phyloP scores from a whole-genome alignment of 352 stramenopile genomes.

The Saprolegnia parasitica region DNA sequence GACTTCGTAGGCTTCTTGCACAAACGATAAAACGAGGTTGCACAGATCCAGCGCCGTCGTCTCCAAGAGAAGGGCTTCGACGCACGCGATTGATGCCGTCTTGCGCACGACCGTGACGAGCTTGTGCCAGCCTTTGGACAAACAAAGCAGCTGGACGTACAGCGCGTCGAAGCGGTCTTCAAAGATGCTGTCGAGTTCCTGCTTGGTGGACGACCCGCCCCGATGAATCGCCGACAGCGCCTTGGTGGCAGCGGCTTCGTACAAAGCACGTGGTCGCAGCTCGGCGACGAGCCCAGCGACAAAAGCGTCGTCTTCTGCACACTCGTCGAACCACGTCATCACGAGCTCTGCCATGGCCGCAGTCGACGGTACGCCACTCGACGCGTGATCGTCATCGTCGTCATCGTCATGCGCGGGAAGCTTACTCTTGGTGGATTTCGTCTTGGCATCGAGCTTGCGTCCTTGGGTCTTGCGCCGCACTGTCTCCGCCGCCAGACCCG shows the following conservation, averaged over 20 bases:
- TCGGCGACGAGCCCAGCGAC: conserved; percentile 46
- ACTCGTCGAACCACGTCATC: conserved; percentile 47
- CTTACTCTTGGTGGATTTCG: conserved; percentile 49
- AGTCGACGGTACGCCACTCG: conserved; percentile 46
- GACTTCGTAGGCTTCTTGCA: conserved; percentile 56
- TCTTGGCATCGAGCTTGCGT: conserved; percentile 36
- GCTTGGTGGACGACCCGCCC: conserved; percentile 62
- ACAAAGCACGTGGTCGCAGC: conserved; percentile 48
- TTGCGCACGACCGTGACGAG: conserved; percentile 50
- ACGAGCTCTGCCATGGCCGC: conserved; percentile 49
- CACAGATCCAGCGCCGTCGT: conserved; percentile 49
- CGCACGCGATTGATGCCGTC: conserved; percentile 40
- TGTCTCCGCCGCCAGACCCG: conserved; percentile 33
- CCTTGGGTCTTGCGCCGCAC: conserved; percentile 34
- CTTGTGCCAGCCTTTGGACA: conserved; percentile 71
- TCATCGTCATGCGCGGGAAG: conserved; percentile 37
- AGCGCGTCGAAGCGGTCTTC: conserved; percentile 73
- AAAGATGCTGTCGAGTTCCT: conserved; percentile 64
- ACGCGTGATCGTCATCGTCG: conserved; percentile 17
- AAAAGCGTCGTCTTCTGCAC: conserved; percentile 59
- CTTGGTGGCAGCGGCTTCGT: conserved; percentile 44
- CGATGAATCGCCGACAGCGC: conserved; percentile 62
- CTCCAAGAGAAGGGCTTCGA: conserved; percentile 52
- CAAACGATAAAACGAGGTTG: conserved; percentile 56
- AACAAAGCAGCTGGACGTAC: conserved; percentile 41